Evolutionary conservation across 2,329 filamentous ascomycete species (phyloP), one percentile per base, ranked within the genome.

Genomic region (Microsporum ferrugineum): DNA sequence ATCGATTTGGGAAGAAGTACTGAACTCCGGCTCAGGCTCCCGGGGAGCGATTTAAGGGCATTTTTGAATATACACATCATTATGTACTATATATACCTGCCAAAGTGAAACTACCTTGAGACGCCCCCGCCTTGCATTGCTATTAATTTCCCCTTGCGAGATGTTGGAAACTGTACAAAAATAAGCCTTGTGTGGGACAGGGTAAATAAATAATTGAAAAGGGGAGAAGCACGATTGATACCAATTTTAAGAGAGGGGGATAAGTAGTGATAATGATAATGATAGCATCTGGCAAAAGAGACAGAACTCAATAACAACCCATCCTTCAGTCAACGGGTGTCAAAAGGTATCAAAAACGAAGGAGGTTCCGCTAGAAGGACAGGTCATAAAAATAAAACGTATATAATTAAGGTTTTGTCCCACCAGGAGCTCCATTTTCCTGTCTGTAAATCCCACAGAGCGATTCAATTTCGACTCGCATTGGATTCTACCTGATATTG

Each of bases 1-100:
- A 86, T 36, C 82, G 88, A 64, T 89, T 90, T 68, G 87, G 86
- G 57, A 84, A 87, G 75, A 81, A 80, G 60, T 70, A 65, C 43
- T 68, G 63, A 62, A 45, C 23, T 47, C 43, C 43, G 17, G n/a
- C 49, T 36, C 8, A 33, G 5, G 2, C 29, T 2, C 29, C n/a
- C 14, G 3, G 49, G 12, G 49, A 14, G 1, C 1, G 2, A 36
- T 55, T 2, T 12, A 34, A n/a, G 49, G 49, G 39, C 5, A 4
- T 43, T 43, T 31, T 55, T 55, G 49, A 55, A 55, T 55, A 55
- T 55, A 55, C n/a, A 55, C 49, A 31, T 55, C 49, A 12, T 55
- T 55, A 55, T 55, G 49, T 55, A 55, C 49, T 55, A 55, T 55
- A 55, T 55, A 55, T 55, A 55, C 31, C 49, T 17, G 29, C 49